Evolutionary conservation across 257 asterid species (phyloP).

Genomic region (Solanum peruvianum): DNA sequence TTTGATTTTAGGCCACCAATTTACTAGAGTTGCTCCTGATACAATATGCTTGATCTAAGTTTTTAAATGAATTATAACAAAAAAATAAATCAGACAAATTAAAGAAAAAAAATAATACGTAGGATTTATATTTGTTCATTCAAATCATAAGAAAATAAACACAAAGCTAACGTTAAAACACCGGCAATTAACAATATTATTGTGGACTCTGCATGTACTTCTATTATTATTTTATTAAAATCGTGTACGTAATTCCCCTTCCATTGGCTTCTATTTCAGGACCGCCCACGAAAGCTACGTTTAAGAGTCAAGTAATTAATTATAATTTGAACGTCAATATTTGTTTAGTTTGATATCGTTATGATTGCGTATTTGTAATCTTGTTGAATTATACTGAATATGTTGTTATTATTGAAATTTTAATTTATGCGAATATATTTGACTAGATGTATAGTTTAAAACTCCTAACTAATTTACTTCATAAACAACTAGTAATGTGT

Average conservation of each 20-base stretch:
- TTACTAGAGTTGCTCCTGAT: no score
- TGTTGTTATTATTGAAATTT: not conserved
- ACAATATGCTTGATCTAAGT: no score
- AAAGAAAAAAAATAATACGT: not conserved
- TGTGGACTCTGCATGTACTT: not conserved
- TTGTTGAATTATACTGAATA: not conserved
- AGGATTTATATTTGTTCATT: not conserved
- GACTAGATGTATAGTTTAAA: not conserved
- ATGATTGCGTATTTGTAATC: accelerated
- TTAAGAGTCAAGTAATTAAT: not conserved
- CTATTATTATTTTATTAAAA: not conserved
- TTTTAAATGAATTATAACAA: no score
- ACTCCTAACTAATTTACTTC: not conserved
- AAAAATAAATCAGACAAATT: no score
- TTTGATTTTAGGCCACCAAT: no score
- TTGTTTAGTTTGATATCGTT: not conserved
- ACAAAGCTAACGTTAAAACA: not conserved
- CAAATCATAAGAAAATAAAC: not conserved
- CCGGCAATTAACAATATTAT: not conserved
- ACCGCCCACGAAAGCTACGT: not conserved
- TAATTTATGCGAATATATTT: not conserved
- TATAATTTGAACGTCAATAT: not conserved
- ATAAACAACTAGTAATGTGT: not conserved
- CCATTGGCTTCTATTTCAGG: not conserved
- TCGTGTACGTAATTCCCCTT: not conserved